Percentiles rank a stretch among this genome's conserved stretches.
phyloP scores from a whole-genome alignment of 2,329 filamentous ascomycete species.

The Diaporthe sp. region DNA sequence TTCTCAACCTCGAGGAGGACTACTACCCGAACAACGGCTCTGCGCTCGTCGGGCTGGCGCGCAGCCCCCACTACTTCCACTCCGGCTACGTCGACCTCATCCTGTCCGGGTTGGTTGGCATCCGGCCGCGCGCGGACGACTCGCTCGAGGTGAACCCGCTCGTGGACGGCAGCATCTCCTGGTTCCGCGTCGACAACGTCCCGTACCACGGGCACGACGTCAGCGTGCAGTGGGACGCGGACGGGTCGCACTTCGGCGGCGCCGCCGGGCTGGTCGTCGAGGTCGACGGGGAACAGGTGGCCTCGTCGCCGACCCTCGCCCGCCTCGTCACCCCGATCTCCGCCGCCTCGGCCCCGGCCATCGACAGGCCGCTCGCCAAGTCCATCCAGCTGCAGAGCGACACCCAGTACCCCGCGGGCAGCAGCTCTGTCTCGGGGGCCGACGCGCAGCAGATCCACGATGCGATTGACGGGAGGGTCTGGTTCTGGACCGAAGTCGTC shows the following conservation, averaged over 20 bases:
- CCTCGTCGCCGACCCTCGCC: slow-evolving; percentile 47
- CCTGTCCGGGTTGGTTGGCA: slow-evolving; percentile 57
- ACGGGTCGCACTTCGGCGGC: slow-evolving; percentile 50
- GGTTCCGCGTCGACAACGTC: slow-evolving; percentile 58
- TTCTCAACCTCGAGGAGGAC: slow-evolving; percentile 57
- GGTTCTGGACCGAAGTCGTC: slow-evolving; percentile 55
- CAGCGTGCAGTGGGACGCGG: slow-evolving; percentile 57
- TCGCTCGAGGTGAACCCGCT: slow-evolving; percentile 57
- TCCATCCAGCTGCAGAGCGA: slow-evolving; percentile 52
- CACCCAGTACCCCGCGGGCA: slow-evolving; percentile 50
- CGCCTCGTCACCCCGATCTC: slow-evolving; percentile 44
- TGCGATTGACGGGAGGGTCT: slow-evolving; percentile 56
- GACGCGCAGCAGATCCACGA: slow-evolving; percentile 50
- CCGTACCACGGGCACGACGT: slow-evolving; percentile 58
- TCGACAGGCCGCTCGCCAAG: slow-evolving; percentile 52
- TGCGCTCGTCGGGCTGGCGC: slow-evolving; percentile 57
- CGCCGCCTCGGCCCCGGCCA: slow-evolving; percentile 44
- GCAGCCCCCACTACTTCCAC: slow-evolving; percentile 61
- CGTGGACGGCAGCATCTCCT: slow-evolving; percentile 51
- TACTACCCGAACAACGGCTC: slow-evolving; percentile 58
- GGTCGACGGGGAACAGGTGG: slow-evolving; percentile 52
- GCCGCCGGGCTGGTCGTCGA: slow-evolving; percentile 50
- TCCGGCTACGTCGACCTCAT: slow-evolving; percentile 59
- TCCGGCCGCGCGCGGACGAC: slow-evolving; percentile 55
- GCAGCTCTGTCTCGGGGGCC: slow-evolving; percentile 48